Conservation (phyloP, 495 filamentous ascomycete genomes). For the Chaetomium fimeti region DNA sequence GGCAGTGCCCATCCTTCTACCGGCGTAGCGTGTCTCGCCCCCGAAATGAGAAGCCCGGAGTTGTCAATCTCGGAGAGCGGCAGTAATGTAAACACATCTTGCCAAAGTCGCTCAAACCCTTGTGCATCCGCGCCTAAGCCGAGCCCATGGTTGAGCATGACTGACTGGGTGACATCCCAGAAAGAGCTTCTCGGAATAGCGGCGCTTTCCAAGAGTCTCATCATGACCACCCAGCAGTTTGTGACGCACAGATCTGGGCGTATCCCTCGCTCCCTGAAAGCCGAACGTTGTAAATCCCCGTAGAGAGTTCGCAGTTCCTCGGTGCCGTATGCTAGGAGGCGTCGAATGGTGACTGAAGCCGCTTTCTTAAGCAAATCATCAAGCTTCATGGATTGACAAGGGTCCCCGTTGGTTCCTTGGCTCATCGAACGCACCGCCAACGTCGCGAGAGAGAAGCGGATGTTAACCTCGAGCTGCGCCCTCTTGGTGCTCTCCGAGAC, state of each 20-base stretch:
- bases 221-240: conserved; percentile 65
- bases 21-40: conserved; percentile 51
- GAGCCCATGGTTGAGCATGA: conserved; percentile 40
- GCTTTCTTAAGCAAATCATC: conserved; percentile 47
- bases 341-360: conserved; percentile 39
- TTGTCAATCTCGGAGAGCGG: conserved; percentile 76
- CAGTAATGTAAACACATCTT: conserved; percentile 66
- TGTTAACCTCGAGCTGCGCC: conserved; percentile 22
- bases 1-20: conserved; percentile 73
- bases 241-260: conserved; percentile 54
- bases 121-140: conserved; percentile 48
- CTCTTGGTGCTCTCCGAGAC: conserved; percentile 11
- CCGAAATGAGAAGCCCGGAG: conserved; percentile 58
- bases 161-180: conserved; percentile 57
- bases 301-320: conserved; percentile 59
- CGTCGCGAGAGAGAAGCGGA: conserved; percentile 25
- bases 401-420: conserved; percentile 28
- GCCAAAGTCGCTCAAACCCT: conserved; percentile 69
- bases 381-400: conserved; percentile 37
- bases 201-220: conserved; percentile 56
- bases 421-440: conserved; percentile 36
- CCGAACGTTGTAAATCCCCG: conserved; percentile 54
- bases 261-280: conserved; percentile 65
- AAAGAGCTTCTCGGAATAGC: conserved; percentile 49
- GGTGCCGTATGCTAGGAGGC: conserved; percentile 50